Base-by-base conservation (phyloP, 2,329 filamentous ascomycete species). In the Ceratocystis destructans region DNA sequence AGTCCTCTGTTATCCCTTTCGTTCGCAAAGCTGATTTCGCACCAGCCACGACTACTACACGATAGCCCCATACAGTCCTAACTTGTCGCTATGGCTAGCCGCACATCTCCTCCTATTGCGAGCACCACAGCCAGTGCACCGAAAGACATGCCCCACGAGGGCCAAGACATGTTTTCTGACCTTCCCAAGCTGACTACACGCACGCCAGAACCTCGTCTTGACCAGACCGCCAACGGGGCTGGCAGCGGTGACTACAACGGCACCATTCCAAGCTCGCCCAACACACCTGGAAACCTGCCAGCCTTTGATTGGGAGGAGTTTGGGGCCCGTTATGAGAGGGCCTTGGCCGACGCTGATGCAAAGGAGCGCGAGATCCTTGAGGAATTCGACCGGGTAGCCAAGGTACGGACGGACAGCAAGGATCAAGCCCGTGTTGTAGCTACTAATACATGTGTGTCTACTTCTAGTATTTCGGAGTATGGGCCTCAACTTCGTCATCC, bases 241-340 rank as follows among this genome's bases (percentile, higher is more conserved):
- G 20, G 41, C 5, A 46, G 61, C 22, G 37, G 37, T 15, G 37
- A 41, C 15, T 28, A 57, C 62, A 31, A 31, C 8, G 31, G n/a
- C 62, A 46, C 66, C 61, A 6, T 53, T 33, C 59, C 68, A 28
- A 59, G 62, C 44, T 61, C 79, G 10, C 79, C 80, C n/a, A 77
- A 77, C 71, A 81, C 82, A 1, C 79, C 81, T 0, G 66, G 66
- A 10, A 31, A 64, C 6, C 64, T 70, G n/a, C 53, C 68, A 65
- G 76, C 72, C 0, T 90, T 89, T 71, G 84, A 92, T 75, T 96
- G 91, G 91, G 79, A 86, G 2, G 82, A 87, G n/a, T 86, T 96
- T 41, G 81, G 91, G 74, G 73, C 77, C 1, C 83, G 84, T 53
- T 96, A 91, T 71, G 80, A 86, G 68, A 77, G 82, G 64, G 84